Conservation (phyloP, 768 basidiomycete genomes). For the Suillus subluteus region DNA sequence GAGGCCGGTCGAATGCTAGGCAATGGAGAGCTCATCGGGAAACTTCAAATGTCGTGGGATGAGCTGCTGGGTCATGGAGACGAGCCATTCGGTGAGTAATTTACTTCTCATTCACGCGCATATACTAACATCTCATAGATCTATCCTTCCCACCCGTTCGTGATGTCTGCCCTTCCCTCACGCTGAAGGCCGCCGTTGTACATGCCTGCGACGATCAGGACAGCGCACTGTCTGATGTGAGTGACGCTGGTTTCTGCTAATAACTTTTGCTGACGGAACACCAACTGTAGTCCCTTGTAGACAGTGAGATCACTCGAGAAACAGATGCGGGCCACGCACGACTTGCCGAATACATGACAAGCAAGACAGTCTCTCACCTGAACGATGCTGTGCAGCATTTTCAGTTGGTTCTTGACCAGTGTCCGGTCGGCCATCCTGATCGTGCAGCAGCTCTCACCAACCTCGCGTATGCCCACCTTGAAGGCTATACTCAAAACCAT, state of each 20-base stretch:
- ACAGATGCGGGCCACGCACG: neutral
- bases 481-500: neutral
- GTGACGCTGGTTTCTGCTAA: neutral
- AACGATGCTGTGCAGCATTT: neutral
- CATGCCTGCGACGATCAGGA: neutral
- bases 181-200: neutral
- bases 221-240: neutral
- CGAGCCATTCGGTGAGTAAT: neutral
- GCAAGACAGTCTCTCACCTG: neutral
- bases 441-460: neutral
- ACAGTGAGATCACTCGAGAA: neutral
- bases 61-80: neutral
- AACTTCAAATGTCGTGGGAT: neutral
- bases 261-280: neutral
- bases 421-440: neutral
- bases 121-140: neutral
- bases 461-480: slow-evolving; percentile 5
- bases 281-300: neutral
- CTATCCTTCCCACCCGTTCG: neutral
- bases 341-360: neutral
- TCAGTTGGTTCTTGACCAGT: neutral
- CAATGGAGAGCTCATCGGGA: neutral
- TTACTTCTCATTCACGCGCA: neutral
- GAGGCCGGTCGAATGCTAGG: neutral
- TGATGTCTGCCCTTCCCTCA: neutral